Percentiles rank a stretch among this genome's conserved stretches.
These are phyloP conservation scores for Claviceps sp. DNA, from an alignment of 2,329 filamentous ascomycete species.

Conservation along the genomic window DNA sequence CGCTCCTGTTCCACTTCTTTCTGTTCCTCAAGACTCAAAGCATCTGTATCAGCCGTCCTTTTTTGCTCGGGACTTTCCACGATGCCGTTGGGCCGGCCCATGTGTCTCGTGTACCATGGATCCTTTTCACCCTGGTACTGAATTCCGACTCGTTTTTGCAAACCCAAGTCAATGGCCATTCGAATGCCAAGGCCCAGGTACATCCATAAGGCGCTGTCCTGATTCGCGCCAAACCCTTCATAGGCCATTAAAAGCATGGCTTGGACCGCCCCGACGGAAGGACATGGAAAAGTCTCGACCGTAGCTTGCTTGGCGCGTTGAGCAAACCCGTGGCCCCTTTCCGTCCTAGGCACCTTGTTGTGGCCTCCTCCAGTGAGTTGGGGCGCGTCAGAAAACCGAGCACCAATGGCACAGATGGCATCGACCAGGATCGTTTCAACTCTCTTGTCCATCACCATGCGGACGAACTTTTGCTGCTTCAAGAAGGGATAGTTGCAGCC, in stretches of 20 bases:
- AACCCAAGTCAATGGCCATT: conserved; percentile 65
- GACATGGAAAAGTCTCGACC: conserved; percentile 70
- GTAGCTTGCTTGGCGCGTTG: conserved; percentile 73
- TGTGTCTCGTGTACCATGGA: conserved; percentile 33
- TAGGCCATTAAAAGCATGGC: conserved; percentile 76
- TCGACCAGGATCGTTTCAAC: conserved; percentile 78
- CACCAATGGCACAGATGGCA: conserved; percentile 69
- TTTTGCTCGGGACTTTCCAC: conserved; percentile 26
- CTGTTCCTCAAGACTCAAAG: conserved; percentile 36
- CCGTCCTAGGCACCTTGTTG: conserved; percentile 40
- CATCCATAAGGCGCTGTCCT: conserved; percentile 89
- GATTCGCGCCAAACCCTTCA: conserved; percentile 76
- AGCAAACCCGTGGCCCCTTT: conserved; percentile 66
- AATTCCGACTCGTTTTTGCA: conserved; percentile 71
- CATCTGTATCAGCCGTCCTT: conserved; percentile 26
- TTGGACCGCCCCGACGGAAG: conserved; percentile 71
- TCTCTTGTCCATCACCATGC: conserved; percentile 66
- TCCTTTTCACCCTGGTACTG: conserved; percentile 43
- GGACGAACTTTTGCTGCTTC: conserved; percentile 56
- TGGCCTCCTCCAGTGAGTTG: conserved; percentile 33
- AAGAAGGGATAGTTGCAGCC: conserved; percentile 82
- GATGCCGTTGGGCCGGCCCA: conserved; percentile 22
- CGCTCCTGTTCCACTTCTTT: conserved; percentile 65
- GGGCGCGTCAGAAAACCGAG: conserved; percentile 59
- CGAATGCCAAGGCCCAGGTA: conserved; percentile 79